Conservation (phyloP, 768 basidiomycete species). For the Mycena albidolilacea region DNA sequence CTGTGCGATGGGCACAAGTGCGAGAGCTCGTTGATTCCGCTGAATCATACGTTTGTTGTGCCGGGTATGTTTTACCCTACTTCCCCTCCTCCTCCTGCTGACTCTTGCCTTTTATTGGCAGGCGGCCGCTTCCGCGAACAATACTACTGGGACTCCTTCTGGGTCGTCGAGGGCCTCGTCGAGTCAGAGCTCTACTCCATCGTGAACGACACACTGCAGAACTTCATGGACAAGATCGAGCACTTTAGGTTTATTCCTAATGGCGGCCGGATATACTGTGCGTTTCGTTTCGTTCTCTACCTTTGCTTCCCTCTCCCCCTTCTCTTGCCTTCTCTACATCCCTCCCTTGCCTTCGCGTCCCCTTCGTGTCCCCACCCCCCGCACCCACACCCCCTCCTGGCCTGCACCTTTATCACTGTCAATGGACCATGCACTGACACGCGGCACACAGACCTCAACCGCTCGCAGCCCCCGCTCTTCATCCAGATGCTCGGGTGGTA, state of each 20-base stretch:
- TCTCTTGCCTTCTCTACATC: too few relatives aligned
- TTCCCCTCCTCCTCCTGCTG: neutral
- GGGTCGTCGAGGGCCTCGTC: slow-evolving; percentile 92
- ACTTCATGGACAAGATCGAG: slow-evolving; percentile 96
- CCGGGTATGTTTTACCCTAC: slow-evolving; percentile 70
- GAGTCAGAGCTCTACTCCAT: slow-evolving; percentile 81
- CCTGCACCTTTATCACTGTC: too few relatives aligned
- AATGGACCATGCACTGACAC: slow-evolving; percentile 19
- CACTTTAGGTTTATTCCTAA: slow-evolving; percentile 93
- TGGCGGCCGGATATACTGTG: slow-evolving; percentile 93
- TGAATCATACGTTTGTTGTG: slow-evolving; percentile 93
- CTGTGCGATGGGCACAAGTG: slow-evolving; percentile 72
- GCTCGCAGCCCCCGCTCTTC: slow-evolving; percentile 95
- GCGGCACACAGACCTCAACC: slow-evolving; percentile 74
- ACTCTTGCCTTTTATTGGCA: too few relatives aligned
- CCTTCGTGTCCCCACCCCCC: too few relatives aligned
- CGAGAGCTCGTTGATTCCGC: slow-evolving; percentile 88
- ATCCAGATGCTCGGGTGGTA: slow-evolving; percentile 95
- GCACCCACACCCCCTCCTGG: too few relatives aligned
- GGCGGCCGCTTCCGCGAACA: slow-evolving; percentile 86
- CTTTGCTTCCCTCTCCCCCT: too few relatives aligned
- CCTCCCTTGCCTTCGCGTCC: too few relatives aligned
- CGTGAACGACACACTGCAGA: slow-evolving; percentile 85
- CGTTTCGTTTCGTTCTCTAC: slow-evolving; percentile 28
- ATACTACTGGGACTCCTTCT: slow-evolving; percentile 83